Conservation (phyloP, 1,284 basidiomycete genomes). For the Jaminaea rosea region DNA sequence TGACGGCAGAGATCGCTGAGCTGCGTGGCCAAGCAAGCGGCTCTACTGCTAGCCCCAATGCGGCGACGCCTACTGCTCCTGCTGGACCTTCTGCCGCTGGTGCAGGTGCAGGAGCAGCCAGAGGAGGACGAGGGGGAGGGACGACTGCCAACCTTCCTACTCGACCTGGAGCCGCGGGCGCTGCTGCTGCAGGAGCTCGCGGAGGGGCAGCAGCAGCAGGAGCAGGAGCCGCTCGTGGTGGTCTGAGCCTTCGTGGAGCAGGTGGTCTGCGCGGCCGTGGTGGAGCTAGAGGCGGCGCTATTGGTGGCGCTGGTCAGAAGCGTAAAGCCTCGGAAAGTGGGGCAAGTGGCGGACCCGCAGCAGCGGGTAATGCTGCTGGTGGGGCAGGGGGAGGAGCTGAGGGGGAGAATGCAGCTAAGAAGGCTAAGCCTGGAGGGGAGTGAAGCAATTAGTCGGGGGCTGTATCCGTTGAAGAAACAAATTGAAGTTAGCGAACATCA, state of each 20-base stretch:
- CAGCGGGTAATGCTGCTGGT: neutral
- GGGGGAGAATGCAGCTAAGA: neutral
- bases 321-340: too few relatives aligned
- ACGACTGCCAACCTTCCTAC: neutral
- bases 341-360: neutral
- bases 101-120: neutral
- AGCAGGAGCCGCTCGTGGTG: neutral
- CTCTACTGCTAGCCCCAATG: slow-evolving; percentile 3
- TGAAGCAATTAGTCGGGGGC: too few relatives aligned
- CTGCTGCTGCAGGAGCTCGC: neutral
- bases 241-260: neutral
- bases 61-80: neutral
- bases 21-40: slow-evolving; percentile 28
- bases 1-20: slow-evolving; percentile 35
- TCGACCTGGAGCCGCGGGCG: neutral
- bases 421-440: neutral
- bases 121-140: neutral
- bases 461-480: too few relatives aligned
- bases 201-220: neutral
- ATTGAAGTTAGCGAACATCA: too few relatives aligned
- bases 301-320: neutral
- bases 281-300: neutral
- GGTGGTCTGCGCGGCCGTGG: neutral
- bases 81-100: slow-evolving; percentile 3
- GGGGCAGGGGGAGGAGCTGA: neutral